Evolutionary conservation across 306 rosid species (phyloP), one percentile per base, ranked within the genome.

Genomic region (Quercus engelmannii): DNA sequence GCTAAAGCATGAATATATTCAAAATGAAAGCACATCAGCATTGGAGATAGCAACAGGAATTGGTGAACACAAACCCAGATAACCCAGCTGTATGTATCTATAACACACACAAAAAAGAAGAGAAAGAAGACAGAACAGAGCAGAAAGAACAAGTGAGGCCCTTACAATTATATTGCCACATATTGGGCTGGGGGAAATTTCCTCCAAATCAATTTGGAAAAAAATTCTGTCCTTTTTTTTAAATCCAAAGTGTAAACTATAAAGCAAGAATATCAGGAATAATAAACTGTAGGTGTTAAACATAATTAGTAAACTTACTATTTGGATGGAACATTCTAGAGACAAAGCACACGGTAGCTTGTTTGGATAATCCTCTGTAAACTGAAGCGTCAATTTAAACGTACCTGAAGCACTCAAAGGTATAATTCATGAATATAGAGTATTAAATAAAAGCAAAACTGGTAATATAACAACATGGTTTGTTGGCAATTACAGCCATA

Each of bases 261-360:
- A 67, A 21, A 67, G 51, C 26, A 67, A 19, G 21, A 35, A 35
- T 19, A 35, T 67, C 72, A 35, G 20, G 52, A 67, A 35, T 67
- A 33, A 18, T 12, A n/a, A 33, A 67, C 31, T 35, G 52, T 2
- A 17, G 49, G 38, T 67, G 51, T 67, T 33, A 67, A 67, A 38
- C 38, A 9, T 2, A 35, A 21, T 67, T 9, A 28, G 25, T 58
- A 15, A 62, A 90, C 99, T 91, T 81, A 95, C 97, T 95, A 72
- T 95, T 95, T 61, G 98, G 99, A 85, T 95, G 99, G 87, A 95
- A 95, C 99, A 95, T 95, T 71, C 97, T 90, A 75, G 99, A 95
- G 69, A 95, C 99, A 79, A 95, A 95, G 72, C 94, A 94, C 62
- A 95, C 99, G 99, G 99, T 17, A 97, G 98, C 83, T 95, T 95